Percentiles rank a stretch among this genome's conserved stretches.
These are phyloP conservation scores for Fusarium buxicola DNA, from an alignment of 2,329 filamentous ascomycete genomes.

Conservation along the genomic window DNA sequence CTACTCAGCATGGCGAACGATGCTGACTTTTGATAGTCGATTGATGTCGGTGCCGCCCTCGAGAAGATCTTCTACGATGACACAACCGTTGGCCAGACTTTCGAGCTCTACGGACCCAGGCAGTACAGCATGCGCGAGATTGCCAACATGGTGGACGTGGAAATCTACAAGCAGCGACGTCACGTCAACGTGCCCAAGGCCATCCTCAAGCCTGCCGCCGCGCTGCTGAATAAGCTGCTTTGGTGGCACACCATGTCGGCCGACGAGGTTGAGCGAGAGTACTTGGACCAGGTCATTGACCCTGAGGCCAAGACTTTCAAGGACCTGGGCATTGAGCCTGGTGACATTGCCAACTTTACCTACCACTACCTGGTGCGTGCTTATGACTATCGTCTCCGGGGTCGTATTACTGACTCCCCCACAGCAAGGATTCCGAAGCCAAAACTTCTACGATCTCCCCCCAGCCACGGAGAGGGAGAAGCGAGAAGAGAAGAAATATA, in stretches of 20 bases:
- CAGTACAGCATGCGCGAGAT: slow-evolving; percentile 92
- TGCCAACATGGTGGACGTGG: slow-evolving; percentile 85
- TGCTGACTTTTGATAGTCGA: slow-evolving; percentile 66
- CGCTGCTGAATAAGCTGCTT: slow-evolving; percentile 80
- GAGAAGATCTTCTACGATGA: slow-evolving; percentile 94
- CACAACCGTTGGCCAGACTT: slow-evolving; percentile 89
- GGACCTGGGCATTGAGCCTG: slow-evolving; percentile 90
- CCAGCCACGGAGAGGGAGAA: slow-evolving; percentile 95
- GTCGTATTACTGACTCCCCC: slow-evolving; percentile 19
- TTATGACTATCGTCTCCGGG: not conserved
- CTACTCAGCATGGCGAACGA: not conserved
- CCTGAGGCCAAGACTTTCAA: slow-evolving; percentile 93
- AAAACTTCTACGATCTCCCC: slow-evolving; percentile 90
- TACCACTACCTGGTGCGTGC: slow-evolving; percentile 90
- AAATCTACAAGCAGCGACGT: slow-evolving; percentile 89
- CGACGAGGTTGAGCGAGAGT: slow-evolving; percentile 91
- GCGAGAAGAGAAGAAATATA: slow-evolving; percentile 94
- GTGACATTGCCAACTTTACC: slow-evolving; percentile 85
- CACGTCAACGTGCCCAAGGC: slow-evolving; percentile 92
- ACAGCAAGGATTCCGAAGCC: slow-evolving; percentile 90
- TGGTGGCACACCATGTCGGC: slow-evolving; percentile 90
- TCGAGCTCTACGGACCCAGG: slow-evolving; percentile 92
- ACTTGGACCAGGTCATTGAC: slow-evolving; percentile 93
- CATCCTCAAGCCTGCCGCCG: slow-evolving; percentile 79
- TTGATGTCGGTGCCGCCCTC: slow-evolving; percentile 89